These are phyloP conservation scores for Russula lepida DNA, from an alignment of 768 basidiomycete genomes.

Conservation along the genomic window DNA sequence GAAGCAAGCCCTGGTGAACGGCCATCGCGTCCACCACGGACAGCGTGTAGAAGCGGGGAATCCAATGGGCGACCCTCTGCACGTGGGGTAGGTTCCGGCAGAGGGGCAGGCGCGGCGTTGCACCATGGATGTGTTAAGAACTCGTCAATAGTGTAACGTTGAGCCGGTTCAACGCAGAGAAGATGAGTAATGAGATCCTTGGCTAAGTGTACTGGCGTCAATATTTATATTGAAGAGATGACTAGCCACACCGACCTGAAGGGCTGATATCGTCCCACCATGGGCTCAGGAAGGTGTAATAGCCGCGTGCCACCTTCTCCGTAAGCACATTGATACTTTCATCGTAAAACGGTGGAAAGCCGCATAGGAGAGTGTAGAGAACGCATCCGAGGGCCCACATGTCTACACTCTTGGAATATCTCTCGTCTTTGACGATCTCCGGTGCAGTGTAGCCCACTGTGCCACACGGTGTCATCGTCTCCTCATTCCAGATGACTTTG, in stretches of 20 bases:
- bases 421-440: constrained; percentile 98
- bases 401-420: constrained; percentile 93
- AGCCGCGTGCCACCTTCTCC: constrained; percentile 94
- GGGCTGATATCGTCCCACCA: constrained; percentile 98
- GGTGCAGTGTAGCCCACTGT: constrained; percentile 99
- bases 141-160: constrained; percentile 96
- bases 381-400: constrained; percentile 99
- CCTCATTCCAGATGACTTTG: constrained; percentile 98
- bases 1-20: constrained; percentile 89
- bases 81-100: constrained; percentile 58
- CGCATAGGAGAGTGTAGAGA: constrained; percentile 95
- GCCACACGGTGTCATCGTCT: constrained; percentile 99
- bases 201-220: constrained; percentile 39
- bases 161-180: constrained; percentile 90
- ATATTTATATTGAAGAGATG: constrained; percentile 9
- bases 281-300: constrained; percentile 96
- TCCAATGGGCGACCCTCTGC: constrained; percentile 50
- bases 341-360: constrained; percentile 97
- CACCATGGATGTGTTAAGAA: constrained; percentile 97
- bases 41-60: constrained; percentile 81
- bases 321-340: constrained; percentile 97
- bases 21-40: constrained; percentile 62
- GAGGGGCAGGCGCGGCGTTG: constrained; percentile 54
- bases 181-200: constrained; percentile 94
- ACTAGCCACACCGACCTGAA: constrained; percentile 43